phyloP scores from a whole-genome alignment of 352 stramenopile genomes.

The Poterioochromonas sp. region DNA sequence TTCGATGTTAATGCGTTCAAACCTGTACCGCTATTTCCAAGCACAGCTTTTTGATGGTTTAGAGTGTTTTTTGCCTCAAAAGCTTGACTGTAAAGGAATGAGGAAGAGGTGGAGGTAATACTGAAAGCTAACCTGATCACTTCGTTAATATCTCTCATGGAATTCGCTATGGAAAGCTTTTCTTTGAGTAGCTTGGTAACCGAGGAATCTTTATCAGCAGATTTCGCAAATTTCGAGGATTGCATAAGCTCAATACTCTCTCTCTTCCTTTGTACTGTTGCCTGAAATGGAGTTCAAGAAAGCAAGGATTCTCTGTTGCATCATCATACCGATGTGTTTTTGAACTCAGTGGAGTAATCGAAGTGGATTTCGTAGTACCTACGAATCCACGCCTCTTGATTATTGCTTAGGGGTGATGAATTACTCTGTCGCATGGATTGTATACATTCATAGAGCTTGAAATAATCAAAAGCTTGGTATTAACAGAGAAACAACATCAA shows the following conservation, averaged over 20 bases:
- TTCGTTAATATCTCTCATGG: slow-evolving; percentile 31
- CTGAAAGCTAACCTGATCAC: slow-evolving; percentile 8
- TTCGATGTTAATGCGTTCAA: background rate
- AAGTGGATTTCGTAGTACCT: slow-evolving; percentile 32
- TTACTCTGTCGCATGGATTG: slow-evolving; percentile 12
- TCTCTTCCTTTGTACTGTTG: slow-evolving; percentile 17
- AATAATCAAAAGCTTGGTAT: background rate
- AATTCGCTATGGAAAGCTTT: slow-evolving; percentile 3
- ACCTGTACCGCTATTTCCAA: background rate
- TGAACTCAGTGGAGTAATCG: slow-evolving; percentile 28
- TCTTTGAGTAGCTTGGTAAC: slow-evolving; percentile 25
- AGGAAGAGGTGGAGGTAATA: background rate
- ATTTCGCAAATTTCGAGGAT: background rate
- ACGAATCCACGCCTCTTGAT: slow-evolving; percentile 25
- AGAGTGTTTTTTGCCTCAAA: slow-evolving; percentile 24
- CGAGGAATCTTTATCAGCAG: slow-evolving; percentile 7
- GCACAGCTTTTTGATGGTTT: background rate
- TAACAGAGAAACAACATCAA: background rate
- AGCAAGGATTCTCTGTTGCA: background rate
- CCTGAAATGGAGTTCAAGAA: background rate
- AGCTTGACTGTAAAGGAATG: slow-evolving; percentile 28
- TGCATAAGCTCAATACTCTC: slow-evolving; percentile 32
- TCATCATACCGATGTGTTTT: slow-evolving; percentile 24
- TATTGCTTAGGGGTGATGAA: background rate
- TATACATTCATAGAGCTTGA: slow-evolving; percentile 24